These are phyloP conservation scores for Paramecium tetraurelia DNA, from an alignment of 73 alveolate genomes.

Conservation along the genomic window DNA sequence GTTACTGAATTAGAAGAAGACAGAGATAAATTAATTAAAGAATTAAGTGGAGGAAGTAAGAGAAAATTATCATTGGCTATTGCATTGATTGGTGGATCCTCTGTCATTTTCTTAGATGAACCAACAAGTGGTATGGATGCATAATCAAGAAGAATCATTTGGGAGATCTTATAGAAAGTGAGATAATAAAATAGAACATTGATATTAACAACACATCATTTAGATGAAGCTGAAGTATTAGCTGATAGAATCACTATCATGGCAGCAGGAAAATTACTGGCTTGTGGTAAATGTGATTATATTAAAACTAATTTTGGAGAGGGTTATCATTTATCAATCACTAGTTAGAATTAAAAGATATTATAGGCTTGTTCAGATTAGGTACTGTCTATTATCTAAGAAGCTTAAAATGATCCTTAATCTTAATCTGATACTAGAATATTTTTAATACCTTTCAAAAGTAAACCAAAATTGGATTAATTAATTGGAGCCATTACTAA, in stretches of 20 bases:
- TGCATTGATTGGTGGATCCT: conserved; percentile 91
- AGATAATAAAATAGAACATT: conserved; percentile 72
- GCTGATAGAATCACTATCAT: conserved; percentile 88
- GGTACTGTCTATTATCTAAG: background rate
- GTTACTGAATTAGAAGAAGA: conserved; percentile 71
- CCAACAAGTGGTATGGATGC: conserved; percentile 96
- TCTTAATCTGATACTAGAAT: conserved; percentile 11
- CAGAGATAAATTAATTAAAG: conserved; percentile 65
- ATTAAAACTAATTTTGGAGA: conserved; percentile 80
- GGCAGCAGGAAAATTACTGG: conserved; percentile 77
- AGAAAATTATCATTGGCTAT: conserved; percentile 91
- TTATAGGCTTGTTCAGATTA: background rate
- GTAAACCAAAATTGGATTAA: background rate
- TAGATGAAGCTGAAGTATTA: conserved; percentile 87
- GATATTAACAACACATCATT: conserved; percentile 84
- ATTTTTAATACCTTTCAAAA: background rate
- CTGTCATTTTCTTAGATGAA: conserved; percentile 89
- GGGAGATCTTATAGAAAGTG: conserved; percentile 88
- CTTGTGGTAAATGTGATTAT: conserved; percentile 74
- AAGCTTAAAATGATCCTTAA: conserved; percentile 53
- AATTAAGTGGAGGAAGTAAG: conserved; percentile 90
- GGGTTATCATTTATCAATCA: conserved; percentile 76
- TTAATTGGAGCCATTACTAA: background rate
- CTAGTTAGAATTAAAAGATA: background rate
- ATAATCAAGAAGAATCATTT: conserved; percentile 84